These are phyloP conservation scores for Beta macrorhiza DNA, from an alignment of 179 eudicot genomes.

Conservation along the genomic window DNA sequence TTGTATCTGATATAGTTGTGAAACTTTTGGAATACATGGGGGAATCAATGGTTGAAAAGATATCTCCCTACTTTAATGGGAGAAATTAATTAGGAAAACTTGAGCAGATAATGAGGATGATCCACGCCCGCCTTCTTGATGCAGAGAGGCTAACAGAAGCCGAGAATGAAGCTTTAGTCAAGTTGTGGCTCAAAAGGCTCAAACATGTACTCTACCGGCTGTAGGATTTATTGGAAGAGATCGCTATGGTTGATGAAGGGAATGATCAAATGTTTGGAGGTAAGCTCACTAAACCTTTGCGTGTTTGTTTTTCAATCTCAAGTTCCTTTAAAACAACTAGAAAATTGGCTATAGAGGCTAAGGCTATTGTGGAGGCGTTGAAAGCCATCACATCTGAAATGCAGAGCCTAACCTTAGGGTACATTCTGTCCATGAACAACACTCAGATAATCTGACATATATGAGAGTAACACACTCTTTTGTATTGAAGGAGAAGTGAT, in stretches of 20 bases:
- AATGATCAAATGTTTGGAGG: not conserved
- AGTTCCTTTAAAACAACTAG: not conserved
- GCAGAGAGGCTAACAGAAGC: not conserved
- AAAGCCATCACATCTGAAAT: not conserved
- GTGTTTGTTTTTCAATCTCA: not conserved
- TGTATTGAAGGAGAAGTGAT: conserved; percentile 8
- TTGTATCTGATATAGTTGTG: not conserved
- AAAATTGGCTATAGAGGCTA: not conserved
- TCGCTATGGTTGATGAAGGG: not conserved
- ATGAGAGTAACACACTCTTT: not conserved
- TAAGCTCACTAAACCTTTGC: not conserved
- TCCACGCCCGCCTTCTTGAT: not conserved
- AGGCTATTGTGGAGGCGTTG: not conserved
- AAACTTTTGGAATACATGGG: not conserved
- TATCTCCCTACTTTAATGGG: not conserved
- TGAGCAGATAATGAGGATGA: not conserved
- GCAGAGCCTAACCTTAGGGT: not conserved
- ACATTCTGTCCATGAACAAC: not conserved
- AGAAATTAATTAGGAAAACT: not conserved
- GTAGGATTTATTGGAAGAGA: not conserved
- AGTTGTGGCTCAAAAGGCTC: not conserved
- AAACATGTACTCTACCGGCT: not conserved
- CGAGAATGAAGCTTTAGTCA: not conserved
- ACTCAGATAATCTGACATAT: not conserved
- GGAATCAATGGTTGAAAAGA: not conserved